A percentile compares a stretch with the other conserved stretches of the same genome.
These are phyloP conservation scores for Marchantia polymorpha DNA, from an alignment of 225 moss, liverwort and hornwort genomes.

Conservation along the genomic window DNA sequence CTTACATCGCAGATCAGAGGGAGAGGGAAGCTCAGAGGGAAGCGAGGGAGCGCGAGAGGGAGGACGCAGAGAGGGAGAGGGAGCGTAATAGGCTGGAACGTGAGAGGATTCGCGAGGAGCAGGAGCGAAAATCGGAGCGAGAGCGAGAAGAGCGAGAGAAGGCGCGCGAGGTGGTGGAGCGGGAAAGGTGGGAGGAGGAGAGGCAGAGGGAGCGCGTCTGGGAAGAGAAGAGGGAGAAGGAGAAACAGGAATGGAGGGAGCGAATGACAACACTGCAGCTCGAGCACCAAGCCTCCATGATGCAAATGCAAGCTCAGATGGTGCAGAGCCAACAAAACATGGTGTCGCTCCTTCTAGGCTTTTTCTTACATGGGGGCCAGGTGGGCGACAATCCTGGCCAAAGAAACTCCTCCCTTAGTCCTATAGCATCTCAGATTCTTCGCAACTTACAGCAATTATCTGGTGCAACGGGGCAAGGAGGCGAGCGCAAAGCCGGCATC, in stretches of 20 bases:
- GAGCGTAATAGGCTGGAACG: constrained; percentile 38
- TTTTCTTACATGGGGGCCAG: constrained; percentile 46
- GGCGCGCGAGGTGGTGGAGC: constrained; percentile 35
- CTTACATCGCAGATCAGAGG: constrained; percentile 46
- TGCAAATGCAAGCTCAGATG: constrained; percentile 47
- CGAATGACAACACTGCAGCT: constrained; percentile 42
- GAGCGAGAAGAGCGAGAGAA: constrained; percentile 43
- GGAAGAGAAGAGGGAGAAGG: constrained; percentile 46
- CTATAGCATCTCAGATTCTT: constrained; percentile 42
- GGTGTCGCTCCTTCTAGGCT: constrained; percentile 44
- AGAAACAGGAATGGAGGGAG: constrained; percentile 52
- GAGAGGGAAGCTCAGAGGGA: constrained; percentile 45
- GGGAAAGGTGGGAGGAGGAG: constrained; percentile 48
- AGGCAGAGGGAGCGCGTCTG: constrained; percentile 40
- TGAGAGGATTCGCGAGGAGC: constrained; percentile 46
- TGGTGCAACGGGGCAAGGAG: constrained; percentile 30
- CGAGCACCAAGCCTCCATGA: constrained; percentile 42
- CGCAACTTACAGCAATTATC: constrained; percentile 41
- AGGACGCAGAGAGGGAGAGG: constrained; percentile 39
- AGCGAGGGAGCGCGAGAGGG: constrained; percentile 42
- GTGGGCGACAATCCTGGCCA: constrained; percentile 50
- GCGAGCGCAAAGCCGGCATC: constrained; percentile 40
- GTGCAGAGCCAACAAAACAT: constrained; percentile 49
- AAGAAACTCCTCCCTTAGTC: constrained; percentile 33
- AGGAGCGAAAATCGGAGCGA: constrained; percentile 29